phyloP scores from a whole-genome alignment of 495 filamentous ascomycete genomes.

The Penicillium verhagenii region DNA sequence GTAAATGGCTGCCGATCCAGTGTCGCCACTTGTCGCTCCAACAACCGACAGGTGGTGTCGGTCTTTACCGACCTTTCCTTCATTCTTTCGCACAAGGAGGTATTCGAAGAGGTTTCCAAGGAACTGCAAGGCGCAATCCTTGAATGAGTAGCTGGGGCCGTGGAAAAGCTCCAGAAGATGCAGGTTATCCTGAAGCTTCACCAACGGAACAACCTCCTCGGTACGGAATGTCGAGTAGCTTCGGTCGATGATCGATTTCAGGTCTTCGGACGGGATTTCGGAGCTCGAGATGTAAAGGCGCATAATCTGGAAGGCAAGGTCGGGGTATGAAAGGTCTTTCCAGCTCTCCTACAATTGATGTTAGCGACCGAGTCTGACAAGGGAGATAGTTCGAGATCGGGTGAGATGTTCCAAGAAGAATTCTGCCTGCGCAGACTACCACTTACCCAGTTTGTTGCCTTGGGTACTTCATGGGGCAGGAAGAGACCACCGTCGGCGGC shows the following conservation, averaged over 20 bases:
- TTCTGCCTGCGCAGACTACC: neutral
- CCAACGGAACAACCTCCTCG: constrained; percentile 67
- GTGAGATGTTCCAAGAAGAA: neutral
- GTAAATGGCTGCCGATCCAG: constrained; percentile 93
- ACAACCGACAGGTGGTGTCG: constrained; percentile 87
- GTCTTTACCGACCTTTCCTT: constrained; percentile 47
- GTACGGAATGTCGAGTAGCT: constrained; percentile 87
- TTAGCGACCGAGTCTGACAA: constrained; percentile 76
- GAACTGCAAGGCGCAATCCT: constrained; percentile 83
- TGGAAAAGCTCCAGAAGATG: constrained; percentile 94
- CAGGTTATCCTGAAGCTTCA: constrained; percentile 68
- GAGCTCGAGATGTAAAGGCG: constrained; percentile 65
- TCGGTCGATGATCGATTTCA: constrained; percentile 74
- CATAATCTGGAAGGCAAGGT: constrained; percentile 64
- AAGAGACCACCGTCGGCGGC: constrained; percentile 74
- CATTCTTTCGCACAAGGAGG: constrained; percentile 82
- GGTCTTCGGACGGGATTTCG: constrained; percentile 78
- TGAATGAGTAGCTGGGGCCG: constrained; percentile 95
- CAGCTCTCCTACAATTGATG: constrained; percentile 45
- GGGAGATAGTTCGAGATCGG: constrained; percentile 14
- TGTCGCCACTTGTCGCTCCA: constrained; percentile 92
- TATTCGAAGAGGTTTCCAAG: constrained; percentile 96
- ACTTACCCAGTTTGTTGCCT: constrained; percentile 26
- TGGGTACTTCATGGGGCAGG: constrained; percentile 11
- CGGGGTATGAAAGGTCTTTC: constrained; percentile 72